Conservation (phyloP, 2,329 filamentous ascomycete species). For the Fusarium albidum region DNA sequence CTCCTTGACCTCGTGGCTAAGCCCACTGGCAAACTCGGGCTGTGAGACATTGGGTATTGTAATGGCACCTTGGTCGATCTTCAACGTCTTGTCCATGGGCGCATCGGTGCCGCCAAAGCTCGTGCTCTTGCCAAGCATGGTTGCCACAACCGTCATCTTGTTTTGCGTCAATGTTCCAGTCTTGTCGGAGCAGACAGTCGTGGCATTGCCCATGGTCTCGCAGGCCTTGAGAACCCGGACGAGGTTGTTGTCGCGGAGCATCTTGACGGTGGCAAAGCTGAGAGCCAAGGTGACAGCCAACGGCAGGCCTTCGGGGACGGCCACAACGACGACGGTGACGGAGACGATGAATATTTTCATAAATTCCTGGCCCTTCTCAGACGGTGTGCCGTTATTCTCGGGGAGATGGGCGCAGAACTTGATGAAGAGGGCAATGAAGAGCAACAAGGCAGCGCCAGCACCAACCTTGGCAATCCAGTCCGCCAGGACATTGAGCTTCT, state of each 20-base stretch:
- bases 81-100: slow-evolving; percentile 34
- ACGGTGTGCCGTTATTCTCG: slow-evolving; percentile 54
- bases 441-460: slow-evolving; percentile 72
- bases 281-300: slow-evolving; percentile 73
- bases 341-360: slow-evolving; percentile 72
- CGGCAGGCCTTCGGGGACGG: slow-evolving; percentile 72
- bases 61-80: slow-evolving; percentile 29
- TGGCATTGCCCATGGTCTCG: slow-evolving; percentile 77
- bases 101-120: slow-evolving; percentile 42
- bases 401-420: slow-evolving; percentile 74
- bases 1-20: slow-evolving; percentile 52
- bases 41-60: slow-evolving; percentile 40
- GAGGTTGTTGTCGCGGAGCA: slow-evolving; percentile 75
- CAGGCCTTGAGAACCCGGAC: slow-evolving; percentile 73
- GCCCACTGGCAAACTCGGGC: slow-evolving; percentile 36
- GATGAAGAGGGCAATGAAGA: slow-evolving; percentile 82
- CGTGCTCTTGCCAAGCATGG: slow-evolving; percentile 62
- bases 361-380: slow-evolving; percentile 66
- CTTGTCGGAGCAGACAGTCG: slow-evolving; percentile 77
- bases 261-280: slow-evolving; percentile 73
- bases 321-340: slow-evolving; percentile 72
- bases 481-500: slow-evolving; percentile 54
- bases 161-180: slow-evolving; percentile 62
- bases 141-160: slow-evolving; percentile 78
- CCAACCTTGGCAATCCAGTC: slow-evolving; percentile 52